Percentiles rank a stretch among this genome's conserved stretches.
These are phyloP conservation scores for Triglochin maritima DNA, from an alignment of 106 monocot species.

Conservation along the genomic window DNA sequence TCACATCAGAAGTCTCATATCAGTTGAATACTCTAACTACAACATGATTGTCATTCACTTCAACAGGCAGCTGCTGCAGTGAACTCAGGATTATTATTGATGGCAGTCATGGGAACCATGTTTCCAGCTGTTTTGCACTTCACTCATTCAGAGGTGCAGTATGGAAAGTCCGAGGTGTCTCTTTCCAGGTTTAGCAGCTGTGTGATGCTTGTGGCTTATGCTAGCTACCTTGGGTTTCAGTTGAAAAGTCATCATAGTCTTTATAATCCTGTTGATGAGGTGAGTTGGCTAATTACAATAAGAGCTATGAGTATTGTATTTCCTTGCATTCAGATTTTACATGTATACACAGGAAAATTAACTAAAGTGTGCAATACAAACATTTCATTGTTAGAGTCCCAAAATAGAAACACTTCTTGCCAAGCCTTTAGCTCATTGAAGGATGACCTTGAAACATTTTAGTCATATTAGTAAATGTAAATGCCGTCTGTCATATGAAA, in stretches of 20 bases:
- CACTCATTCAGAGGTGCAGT: conserved; percentile 87
- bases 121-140: conserved; percentile 98
- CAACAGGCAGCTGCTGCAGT: conserved; percentile 83
- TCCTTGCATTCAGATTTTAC: background rate
- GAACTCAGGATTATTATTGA: conserved; percentile 87
- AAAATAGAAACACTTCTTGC: too few species aligned
- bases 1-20: background rate
- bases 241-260: conserved; percentile 54
- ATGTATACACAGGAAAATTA: too few species aligned
- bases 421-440: too few species aligned
- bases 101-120: conserved; percentile 93
- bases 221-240: conserved; percentile 86
- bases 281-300: conserved; percentile 14
- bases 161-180: conserved; percentile 89
- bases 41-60: conserved; percentile 7
- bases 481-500: too few species aligned
- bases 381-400: too few species aligned
- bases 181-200: conserved; percentile 98
- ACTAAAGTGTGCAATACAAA: too few species aligned
- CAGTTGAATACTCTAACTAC: too few species aligned
- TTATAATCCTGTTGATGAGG: conserved; percentile 58
- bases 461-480: too few species aligned
- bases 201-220: conserved; percentile 92
- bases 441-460: too few species aligned
- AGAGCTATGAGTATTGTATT: background rate